phyloP scores from a whole-genome alignment of 345 rosid genomes.

The Citrus medica region DNA sequence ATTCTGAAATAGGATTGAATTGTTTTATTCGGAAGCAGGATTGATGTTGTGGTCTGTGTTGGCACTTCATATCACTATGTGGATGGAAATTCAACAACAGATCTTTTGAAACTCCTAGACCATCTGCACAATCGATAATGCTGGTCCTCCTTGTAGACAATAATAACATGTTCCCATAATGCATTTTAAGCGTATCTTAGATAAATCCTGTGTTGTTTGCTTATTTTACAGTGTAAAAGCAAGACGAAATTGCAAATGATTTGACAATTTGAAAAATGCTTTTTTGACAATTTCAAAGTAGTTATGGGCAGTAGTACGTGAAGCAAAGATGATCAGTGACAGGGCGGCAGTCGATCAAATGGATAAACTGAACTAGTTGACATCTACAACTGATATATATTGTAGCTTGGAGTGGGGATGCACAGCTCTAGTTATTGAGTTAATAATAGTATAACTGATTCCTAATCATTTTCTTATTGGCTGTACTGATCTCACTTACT shows the following conservation, averaged over 20 bases:
- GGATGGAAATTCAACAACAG: not conserved
- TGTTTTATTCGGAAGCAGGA: not conserved
- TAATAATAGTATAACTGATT: too few species aligned
- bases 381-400: too few species aligned
- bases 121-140: not conserved
- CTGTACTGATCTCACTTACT: constrained; percentile 1
- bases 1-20: not conserved
- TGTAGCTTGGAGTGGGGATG: too few species aligned
- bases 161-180: not conserved
- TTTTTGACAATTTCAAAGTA: not conserved
- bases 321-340: not conserved
- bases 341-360: not conserved
- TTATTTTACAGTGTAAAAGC: not conserved
- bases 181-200: not conserved
- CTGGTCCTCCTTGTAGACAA: not conserved
- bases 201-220: not conserved
- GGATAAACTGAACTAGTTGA: too few species aligned
- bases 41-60: not conserved
- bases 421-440: too few species aligned
- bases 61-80: not conserved
- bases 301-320: not conserved
- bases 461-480: not conserved
- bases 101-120: not conserved
- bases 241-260: not conserved
- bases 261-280: not conserved